Evolutionary conservation across 306 rosid species (phyloP).

Genomic region (Trifolium dubium): DNA sequence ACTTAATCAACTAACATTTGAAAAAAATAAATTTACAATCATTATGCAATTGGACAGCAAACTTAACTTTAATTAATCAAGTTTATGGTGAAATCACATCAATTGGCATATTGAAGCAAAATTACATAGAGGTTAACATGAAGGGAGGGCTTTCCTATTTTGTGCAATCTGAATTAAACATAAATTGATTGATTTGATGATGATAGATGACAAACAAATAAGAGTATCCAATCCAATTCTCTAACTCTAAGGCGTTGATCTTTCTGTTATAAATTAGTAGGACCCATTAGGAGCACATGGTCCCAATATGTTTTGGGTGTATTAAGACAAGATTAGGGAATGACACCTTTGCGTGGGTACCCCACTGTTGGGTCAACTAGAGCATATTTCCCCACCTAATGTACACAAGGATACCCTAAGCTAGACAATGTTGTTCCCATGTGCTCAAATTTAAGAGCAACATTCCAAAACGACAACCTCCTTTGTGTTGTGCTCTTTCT

Average conservation of each 20-base stretch:
- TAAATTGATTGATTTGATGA: conserved; percentile 32
- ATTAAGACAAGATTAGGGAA: conserved; percentile 85
- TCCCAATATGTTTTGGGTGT: conserved; percentile 72
- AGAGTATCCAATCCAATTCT: not conserved
- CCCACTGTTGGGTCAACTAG: conserved; percentile 85
- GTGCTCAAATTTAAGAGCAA: conserved; percentile 93
- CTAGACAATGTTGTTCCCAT: conserved; percentile 97
- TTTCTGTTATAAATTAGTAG: conserved; percentile 60
- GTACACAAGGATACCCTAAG: conserved; percentile 65
- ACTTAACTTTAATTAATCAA: not conserved
- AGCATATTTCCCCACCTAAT: conserved; percentile 92
- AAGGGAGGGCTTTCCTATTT: conserved; percentile 19
- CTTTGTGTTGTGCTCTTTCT: conserved; percentile 58
- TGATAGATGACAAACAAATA: not conserved
- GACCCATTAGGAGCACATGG: conserved; percentile 70
- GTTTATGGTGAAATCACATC: conserved; percentile 12
- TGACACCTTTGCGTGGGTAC: conserved; percentile 67
- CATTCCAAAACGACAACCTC: conserved; percentile 90
- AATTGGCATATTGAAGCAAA: conserved; percentile 31
- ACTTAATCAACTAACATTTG: too few relatives aligned
- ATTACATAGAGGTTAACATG: conserved; percentile 27
- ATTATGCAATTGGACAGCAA: too few relatives aligned
- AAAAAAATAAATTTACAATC: too few relatives aligned
- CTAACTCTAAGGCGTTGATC: conserved; percentile 44
- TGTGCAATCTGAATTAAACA: conserved; percentile 46